A percentile compares a stretch with the other conserved stretches of the same genome.
Conservation (phyloP, 1,284 basidiomycete species). For the Puccinia sorghi region DNA sequence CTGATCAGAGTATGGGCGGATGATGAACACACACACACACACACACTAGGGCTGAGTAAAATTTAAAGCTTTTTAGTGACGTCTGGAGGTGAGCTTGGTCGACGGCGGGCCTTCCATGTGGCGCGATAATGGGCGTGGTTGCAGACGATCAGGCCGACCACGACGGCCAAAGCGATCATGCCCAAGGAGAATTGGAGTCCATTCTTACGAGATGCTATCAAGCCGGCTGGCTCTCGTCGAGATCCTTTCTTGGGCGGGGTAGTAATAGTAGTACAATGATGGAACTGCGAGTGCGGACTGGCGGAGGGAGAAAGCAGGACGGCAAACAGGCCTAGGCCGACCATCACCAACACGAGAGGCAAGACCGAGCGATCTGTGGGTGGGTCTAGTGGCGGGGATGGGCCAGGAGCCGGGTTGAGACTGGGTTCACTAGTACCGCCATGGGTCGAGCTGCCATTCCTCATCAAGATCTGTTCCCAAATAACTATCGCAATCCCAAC, state of each 20-base stretch:
- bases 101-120: conserved; percentile 24
- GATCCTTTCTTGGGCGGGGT: too few relatives aligned
- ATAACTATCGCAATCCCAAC: conserved; percentile 15
- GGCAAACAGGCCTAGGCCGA: not conserved
- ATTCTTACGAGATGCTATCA: not conserved
- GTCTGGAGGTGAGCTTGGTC: too few relatives aligned
- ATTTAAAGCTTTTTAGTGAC: too few relatives aligned
- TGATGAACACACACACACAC: too few relatives aligned
- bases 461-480: conserved; percentile 17
- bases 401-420: not conserved
- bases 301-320: not conserved
- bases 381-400: not conserved
- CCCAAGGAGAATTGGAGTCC: conserved; percentile 9
- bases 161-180: conserved; percentile 4
- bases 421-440: not conserved
- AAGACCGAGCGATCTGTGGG: conserved; percentile 9
- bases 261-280: too few relatives aligned
- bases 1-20: too few relatives aligned
- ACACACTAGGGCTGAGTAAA: too few relatives aligned
- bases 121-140: conserved; percentile 25
- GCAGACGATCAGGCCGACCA: not conserved
- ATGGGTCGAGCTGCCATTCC: not conserved
- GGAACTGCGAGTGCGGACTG: not conserved
- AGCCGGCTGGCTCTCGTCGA: not conserved
- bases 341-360: not conserved